Base-by-base conservation (phyloP, 1,284 basidiomycete genomes). In the Rhodotorula sp. region DNA sequence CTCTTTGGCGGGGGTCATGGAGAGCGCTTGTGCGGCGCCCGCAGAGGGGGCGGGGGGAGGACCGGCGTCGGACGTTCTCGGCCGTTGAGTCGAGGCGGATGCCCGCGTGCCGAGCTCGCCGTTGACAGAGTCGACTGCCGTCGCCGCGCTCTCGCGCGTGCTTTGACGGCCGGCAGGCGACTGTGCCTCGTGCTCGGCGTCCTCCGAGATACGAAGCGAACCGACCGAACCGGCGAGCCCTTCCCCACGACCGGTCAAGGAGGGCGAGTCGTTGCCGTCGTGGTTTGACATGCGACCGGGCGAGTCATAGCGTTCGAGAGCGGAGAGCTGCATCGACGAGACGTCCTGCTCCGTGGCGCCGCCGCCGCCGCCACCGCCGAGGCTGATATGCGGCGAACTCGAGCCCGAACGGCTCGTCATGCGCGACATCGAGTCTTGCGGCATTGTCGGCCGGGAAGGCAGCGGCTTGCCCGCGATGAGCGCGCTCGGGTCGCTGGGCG, bases 401-500 rank as follows among this genome's bases (percentile, higher is more conserved):
- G 68, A 54, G 30, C 71, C 73, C 29, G 66, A 69, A 29, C 70
- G 63, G 37, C 67, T 69, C 67, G 72, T 62, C 29, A 44, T 26
- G 37, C 72, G 62, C 55, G 72, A 74, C 6, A 62, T 29, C 26
- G 67, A 29, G 45, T 61, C 56, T 30, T 26, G 53, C 26, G 29
- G 22, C n/a, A 60, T 59, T 24, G 72, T 66, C 26, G 67, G 57
- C 29, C 74, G 72, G 14, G 61, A 59, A 4, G 74, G 74, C 26
- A 75, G 62, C 1, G 74, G 74, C 62, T 75, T 75, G 60, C 74
- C 74, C 30, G 67, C 74, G 64, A 75, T 62, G 44, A 67, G 48
- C 6, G 69, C 65, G 46, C 62, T 54, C 45, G 67, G 60, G 5
- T 42, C 55, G 12, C 61, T 29, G 20, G 75, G 76, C 8, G 75